phyloP scores from a whole-genome alignment of 1,284 basidiomycete genomes.

The Volvariella volvacea region DNA sequence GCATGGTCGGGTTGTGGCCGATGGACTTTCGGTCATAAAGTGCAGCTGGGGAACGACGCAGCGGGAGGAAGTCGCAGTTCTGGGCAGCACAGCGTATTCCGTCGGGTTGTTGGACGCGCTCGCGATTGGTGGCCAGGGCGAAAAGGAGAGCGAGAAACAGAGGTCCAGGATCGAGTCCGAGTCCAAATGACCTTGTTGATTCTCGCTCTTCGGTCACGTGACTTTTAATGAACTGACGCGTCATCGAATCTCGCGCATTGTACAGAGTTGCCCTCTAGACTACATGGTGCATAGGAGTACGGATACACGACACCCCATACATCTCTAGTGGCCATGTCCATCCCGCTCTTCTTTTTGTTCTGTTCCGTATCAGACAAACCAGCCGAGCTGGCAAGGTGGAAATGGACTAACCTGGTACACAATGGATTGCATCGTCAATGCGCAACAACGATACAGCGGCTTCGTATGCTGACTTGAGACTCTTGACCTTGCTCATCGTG shows the following conservation, averaged over 20 bases:
- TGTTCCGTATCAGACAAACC: slow-evolving; percentile 19
- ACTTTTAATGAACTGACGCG: not conserved
- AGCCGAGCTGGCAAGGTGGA: slow-evolving; percentile 5
- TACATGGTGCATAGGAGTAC: too few species aligned
- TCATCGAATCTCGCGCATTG: not conserved
- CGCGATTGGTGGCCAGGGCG: too few species aligned
- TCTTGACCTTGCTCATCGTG: slow-evolving; percentile 95
- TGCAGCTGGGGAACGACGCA: too few species aligned
- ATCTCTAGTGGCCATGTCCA: slow-evolving; percentile 39
- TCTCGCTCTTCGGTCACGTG: slow-evolving; percentile 4
- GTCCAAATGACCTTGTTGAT: not conserved
- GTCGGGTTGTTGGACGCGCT: too few species aligned
- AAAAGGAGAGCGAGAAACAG: too few species aligned
- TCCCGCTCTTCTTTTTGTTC: slow-evolving; percentile 73
- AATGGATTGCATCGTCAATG: slow-evolving; percentile 93
- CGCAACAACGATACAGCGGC: slow-evolving; percentile 93
- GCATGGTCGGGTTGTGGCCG: slow-evolving; percentile 26
- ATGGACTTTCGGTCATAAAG: too few species aligned
- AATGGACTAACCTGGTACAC: slow-evolving; percentile 60
- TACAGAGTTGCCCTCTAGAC: too few species aligned
- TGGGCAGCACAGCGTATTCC: too few species aligned
- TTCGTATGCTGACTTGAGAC: slow-evolving; percentile 94
- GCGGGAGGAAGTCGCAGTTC: too few species aligned
- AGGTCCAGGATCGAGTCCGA: too few species aligned
- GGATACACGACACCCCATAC: too few species aligned